These are phyloP conservation scores for Exophiala lecanii-corni DNA, from an alignment of 2,329 filamentous ascomycete species.

Conservation along the genomic window DNA sequence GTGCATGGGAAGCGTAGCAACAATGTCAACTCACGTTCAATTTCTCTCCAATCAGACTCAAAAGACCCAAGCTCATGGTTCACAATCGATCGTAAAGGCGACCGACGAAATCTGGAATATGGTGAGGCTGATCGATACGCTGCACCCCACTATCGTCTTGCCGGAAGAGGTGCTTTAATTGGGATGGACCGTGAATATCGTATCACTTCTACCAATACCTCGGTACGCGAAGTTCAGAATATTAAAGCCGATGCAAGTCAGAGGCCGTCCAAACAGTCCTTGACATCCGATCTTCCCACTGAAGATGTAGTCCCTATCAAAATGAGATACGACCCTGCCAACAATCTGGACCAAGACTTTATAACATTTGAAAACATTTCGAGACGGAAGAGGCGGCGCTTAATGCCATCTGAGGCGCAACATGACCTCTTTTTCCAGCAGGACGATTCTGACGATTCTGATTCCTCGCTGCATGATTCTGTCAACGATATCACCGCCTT, in stretches of 20 bases:
- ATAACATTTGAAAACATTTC: conserved; percentile 35
- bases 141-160: conserved; percentile 66
- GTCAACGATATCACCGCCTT: conserved; percentile 51
- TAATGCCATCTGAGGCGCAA: conserved; percentile 10
- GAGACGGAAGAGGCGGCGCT: conserved; percentile 17
- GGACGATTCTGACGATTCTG: conserved; percentile 48
- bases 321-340: neutral
- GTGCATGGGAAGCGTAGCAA: too few species aligned
- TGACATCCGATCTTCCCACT: conserved; percentile 31
- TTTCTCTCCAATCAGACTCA: too few species aligned
- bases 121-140: conserved; percentile 67
- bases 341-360: conserved; percentile 15
- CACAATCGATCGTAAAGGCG: conserved; percentile 63
- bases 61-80: too few species aligned
- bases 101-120: conserved; percentile 69
- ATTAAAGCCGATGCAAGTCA: conserved; percentile 35
- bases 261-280: conserved; percentile 34
- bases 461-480: conserved; percentile 29
- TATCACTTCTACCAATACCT: conserved; percentile 62
- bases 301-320: conserved; percentile 26
- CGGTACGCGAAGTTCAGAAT: conserved; percentile 42
- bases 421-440: conserved; percentile 37
- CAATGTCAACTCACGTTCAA: too few species aligned
- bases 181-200: conserved; percentile 57
- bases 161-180: conserved; percentile 63